phyloP scores from a whole-genome alignment of 495 filamentous ascomycete species.

The Clavariopsis aquatica region DNA sequence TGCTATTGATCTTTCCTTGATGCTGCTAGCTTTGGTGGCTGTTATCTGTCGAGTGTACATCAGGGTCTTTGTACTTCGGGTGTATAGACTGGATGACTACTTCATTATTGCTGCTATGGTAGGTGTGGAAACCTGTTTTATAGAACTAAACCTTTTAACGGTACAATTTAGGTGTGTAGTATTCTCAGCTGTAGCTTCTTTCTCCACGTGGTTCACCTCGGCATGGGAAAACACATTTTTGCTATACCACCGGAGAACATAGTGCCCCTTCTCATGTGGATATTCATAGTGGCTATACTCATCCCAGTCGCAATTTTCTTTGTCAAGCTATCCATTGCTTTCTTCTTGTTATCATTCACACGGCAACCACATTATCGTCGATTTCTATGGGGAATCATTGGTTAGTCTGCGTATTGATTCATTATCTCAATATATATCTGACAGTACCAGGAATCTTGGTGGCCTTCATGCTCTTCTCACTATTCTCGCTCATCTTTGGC shows the following conservation, averaged over 20 bases:
- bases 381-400: slow-evolving; percentile 37
- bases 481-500: slow-evolving; percentile 35
- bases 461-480: slow-evolving; percentile 33
- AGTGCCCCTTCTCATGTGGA: slow-evolving; percentile 24
- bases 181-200: slow-evolving; percentile 14
- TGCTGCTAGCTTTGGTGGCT: slow-evolving; percentile 14
- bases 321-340: slow-evolving; percentile 40
- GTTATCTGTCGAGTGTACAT: slow-evolving; percentile 25
- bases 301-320: slow-evolving; percentile 18
- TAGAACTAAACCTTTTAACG: background rate
- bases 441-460: slow-evolving; percentile 34
- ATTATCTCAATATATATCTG: background rate
- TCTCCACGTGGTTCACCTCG: slow-evolving; percentile 32
- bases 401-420: slow-evolving; percentile 18
- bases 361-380: slow-evolving; percentile 20
- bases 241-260: slow-evolving; percentile 20
- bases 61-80: slow-evolving; percentile 11
- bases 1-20: slow-evolving; percentile 16
- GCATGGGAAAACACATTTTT: slow-evolving; percentile 35
- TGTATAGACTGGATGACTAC: slow-evolving; percentile 31
- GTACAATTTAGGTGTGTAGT: slow-evolving; percentile 10
- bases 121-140: background rate
- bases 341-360: slow-evolving; percentile 39
- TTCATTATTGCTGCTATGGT: slow-evolving; percentile 38
- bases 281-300: slow-evolving; percentile 25